Percentiles rank a stretch among this genome's conserved stretches.
These are phyloP conservation scores for Peterozyma xylosa DNA, from an alignment of 805 yeast species.

Conservation along the genomic window DNA sequence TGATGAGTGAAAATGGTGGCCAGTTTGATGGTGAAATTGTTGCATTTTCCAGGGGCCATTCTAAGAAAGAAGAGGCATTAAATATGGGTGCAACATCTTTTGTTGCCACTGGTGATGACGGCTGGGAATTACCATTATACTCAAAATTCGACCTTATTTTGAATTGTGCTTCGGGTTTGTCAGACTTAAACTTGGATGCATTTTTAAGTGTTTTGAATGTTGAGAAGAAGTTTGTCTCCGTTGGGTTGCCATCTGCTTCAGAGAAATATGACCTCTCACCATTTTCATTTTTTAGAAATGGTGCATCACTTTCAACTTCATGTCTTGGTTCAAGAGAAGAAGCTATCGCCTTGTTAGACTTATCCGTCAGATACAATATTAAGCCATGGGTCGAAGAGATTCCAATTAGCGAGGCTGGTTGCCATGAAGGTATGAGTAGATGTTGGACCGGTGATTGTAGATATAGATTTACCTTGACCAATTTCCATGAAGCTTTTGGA, in stretches of 20 bases:
- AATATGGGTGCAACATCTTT: constrained; percentile 33
- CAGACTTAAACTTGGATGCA: constrained; percentile 26
- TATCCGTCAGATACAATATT: constrained; percentile 36
- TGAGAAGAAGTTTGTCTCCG: constrained; percentile 35
- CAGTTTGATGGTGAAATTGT: constrained; percentile 16
- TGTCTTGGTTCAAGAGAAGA: constrained; percentile 41
- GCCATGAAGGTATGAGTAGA: constrained; percentile 34
- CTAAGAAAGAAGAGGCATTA: constrained; percentile 31
- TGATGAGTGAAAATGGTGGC: constrained; percentile 28
- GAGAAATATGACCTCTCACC: constrained; percentile 40
- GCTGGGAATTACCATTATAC: constrained; percentile 27
- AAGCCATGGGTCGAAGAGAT: constrained; percentile 45
- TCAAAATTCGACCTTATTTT: constrained; percentile 32
- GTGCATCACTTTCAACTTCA: constrained; percentile 36
- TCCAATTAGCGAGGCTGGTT: constrained; percentile 35
- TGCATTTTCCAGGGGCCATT: constrained; percentile 32
- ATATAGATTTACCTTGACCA: constrained; percentile 44
- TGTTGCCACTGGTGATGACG: constrained; percentile 37
- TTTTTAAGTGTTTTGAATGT: constrained; percentile 25
- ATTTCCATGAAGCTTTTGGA: constrained; percentile 36
- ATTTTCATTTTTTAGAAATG: constrained; percentile 39
- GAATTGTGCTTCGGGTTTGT: constrained; percentile 32
- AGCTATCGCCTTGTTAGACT: constrained; percentile 34
- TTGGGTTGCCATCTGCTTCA: constrained; percentile 35
- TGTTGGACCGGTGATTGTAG: constrained; percentile 41